These are phyloP conservation scores for Colletotrichum neosansevieriae DNA, from an alignment of 2,329 filamentous ascomycete species.

Conservation along the genomic window DNA sequence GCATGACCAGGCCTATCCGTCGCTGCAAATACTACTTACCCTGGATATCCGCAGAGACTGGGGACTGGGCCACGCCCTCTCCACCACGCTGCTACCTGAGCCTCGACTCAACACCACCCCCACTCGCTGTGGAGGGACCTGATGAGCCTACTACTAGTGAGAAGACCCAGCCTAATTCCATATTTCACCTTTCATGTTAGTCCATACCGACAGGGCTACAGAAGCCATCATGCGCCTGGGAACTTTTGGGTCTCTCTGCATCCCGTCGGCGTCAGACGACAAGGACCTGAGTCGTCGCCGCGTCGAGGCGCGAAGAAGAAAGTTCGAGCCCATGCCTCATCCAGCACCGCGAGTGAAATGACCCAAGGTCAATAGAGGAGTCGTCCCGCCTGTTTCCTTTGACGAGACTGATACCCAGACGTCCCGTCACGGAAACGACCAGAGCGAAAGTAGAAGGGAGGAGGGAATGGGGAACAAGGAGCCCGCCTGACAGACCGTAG, in stretches of 20 bases:
- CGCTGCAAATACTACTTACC: constrained; percentile 10
- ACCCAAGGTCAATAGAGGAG: not conserved
- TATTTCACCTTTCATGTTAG: constrained; percentile 1
- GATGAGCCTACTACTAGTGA: constrained; percentile 31
- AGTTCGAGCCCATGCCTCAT: constrained; percentile 29
- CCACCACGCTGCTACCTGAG: constrained; percentile 13
- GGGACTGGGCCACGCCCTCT: not conserved
- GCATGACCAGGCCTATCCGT: not conserved
- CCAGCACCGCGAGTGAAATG: constrained; percentile 5
- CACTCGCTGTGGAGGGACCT: constrained; percentile 23
- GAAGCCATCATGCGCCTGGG: not conserved
- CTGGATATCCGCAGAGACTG: constrained; percentile 10
- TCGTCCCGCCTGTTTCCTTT: not conserved
- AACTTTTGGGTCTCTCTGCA: not conserved
- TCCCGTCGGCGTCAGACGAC: constrained; percentile 22
- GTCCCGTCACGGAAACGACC: too few relatives aligned
- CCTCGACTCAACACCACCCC: constrained; percentile 22
- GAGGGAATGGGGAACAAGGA: too few relatives aligned
- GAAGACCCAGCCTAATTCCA: constrained; percentile 7
- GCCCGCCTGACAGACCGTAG: too few relatives aligned
- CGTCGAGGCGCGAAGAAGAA: constrained; percentile 25
- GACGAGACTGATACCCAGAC: not conserved
- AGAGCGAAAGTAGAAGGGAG: too few relatives aligned
- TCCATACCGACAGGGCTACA: constrained; percentile 23
- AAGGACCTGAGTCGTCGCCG: constrained; percentile 33